Conservation (phyloP, 495 filamentous ascomycete species). For the Aspergillus hancockii region DNA sequence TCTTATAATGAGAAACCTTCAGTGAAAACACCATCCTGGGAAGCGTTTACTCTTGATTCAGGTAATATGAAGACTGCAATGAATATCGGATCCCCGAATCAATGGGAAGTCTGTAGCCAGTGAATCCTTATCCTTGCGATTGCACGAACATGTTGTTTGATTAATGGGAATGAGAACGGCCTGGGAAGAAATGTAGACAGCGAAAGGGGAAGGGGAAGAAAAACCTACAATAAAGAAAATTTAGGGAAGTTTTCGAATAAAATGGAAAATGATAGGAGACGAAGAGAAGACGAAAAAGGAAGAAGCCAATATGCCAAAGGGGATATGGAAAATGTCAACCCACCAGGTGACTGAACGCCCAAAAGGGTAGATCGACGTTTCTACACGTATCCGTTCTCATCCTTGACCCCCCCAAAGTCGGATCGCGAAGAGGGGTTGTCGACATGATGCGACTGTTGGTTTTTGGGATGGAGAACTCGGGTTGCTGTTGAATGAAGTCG, state of each 20-base stretch:
- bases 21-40: constrained; percentile 17
- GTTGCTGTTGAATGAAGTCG: too few relatives aligned
- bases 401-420: constrained; percentile 23
- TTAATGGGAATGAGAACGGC: constrained; percentile 10
- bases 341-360: constrained; percentile 30
- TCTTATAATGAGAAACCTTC: constrained; percentile 6
- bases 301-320: neutral
- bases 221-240: constrained; percentile 1
- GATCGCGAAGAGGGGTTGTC: constrained; percentile 18
- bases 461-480: neutral
- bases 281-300: neutral
- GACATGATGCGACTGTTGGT: neutral
- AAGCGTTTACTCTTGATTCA: constrained; percentile 9
- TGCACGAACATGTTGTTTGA: constrained; percentile 17
- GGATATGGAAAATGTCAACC: constrained; percentile 17
- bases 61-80: constrained; percentile 15
- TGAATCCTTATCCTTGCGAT: constrained; percentile 19
- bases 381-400: constrained; percentile 26
- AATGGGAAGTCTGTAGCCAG: constrained; percentile 8
- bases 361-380: constrained; percentile 31
- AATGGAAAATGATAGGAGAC: neutral
- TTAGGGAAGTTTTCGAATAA: neutral
- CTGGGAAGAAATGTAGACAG: neutral
- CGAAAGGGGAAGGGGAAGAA: constrained; percentile 6
- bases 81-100: constrained; percentile 24